Conservation (phyloP, 352 stramenopile species). For the Globisporangium barbulae region DNA sequence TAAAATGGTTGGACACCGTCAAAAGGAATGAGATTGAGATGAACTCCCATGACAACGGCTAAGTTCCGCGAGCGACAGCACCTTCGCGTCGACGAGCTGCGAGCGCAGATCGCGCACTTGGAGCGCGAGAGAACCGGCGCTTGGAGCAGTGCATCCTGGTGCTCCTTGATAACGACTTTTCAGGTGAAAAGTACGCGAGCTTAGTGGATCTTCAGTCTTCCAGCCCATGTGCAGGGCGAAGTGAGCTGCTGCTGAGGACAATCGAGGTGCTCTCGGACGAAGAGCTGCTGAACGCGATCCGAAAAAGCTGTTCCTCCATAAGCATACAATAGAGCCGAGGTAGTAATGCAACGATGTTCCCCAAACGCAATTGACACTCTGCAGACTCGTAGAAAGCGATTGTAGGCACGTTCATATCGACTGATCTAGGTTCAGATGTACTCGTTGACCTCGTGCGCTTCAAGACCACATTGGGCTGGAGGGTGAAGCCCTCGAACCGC, state of each 20-base stretch:
- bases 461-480: too few relatives aligned
- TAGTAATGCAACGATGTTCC: too few relatives aligned
- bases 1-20: too few relatives aligned
- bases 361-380: too few relatives aligned
- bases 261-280: slow-evolving; percentile 9
- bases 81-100: neutral
- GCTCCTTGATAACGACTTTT: neutral
- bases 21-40: too few relatives aligned
- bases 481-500: too few relatives aligned
- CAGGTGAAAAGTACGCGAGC: neutral
- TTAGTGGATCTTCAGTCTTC: neutral
- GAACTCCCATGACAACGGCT: neutral
- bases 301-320: neutral
- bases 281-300: slow-evolving; percentile 6
- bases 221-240: neutral
- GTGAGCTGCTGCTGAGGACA: neutral
- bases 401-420: too few relatives aligned
- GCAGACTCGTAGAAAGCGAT: too few relatives aligned
- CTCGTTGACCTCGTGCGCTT: too few relatives aligned
- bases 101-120: slow-evolving; percentile 2
- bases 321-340: too few relatives aligned
- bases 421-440: too few relatives aligned
- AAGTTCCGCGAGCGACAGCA: slow-evolving; percentile 4
- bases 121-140: neutral
- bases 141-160: slow-evolving; percentile 2